Conservation (phyloP, 805 yeast genomes). For the Maudiozyma barnettii region DNA sequence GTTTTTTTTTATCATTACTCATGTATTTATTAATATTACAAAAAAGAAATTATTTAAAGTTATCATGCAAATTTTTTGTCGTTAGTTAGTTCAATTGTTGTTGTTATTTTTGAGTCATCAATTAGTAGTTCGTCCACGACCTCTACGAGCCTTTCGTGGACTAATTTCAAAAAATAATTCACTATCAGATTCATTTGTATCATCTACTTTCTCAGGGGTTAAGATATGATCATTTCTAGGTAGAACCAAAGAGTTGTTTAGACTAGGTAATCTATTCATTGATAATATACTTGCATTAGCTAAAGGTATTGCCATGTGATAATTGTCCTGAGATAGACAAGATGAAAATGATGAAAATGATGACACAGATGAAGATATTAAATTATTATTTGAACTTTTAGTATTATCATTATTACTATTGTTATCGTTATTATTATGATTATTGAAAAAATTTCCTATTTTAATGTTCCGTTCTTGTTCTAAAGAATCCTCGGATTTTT, state of each 20-base stretch:
- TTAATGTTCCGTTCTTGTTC: neutral
- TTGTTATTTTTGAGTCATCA: too few relatives aligned
- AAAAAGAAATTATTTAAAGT: too few relatives aligned
- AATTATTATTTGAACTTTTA: neutral
- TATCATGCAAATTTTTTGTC: too few relatives aligned
- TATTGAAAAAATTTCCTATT: neutral
- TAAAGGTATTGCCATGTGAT: neutral
- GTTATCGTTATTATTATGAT: neutral
- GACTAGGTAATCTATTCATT: neutral
- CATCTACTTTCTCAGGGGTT: neutral
- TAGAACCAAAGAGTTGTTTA: neutral
- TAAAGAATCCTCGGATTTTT: neutral
- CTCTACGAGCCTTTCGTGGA: neutral
- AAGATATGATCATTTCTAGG: neutral
- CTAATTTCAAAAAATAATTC: neutral
- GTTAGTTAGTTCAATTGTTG: too few relatives aligned
- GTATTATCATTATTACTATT: neutral
- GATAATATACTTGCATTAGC: neutral
- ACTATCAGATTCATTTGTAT: neutral
- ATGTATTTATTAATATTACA: too few relatives aligned
- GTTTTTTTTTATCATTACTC: too few relatives aligned
- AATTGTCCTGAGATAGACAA: neutral
- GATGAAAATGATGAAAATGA: neutral
- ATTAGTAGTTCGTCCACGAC: neutral
- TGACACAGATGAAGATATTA: neutral